Evolutionary conservation across 2,329 filamentous ascomycete species (phyloP).

Genomic region (Botrytis cinerea): DNA sequence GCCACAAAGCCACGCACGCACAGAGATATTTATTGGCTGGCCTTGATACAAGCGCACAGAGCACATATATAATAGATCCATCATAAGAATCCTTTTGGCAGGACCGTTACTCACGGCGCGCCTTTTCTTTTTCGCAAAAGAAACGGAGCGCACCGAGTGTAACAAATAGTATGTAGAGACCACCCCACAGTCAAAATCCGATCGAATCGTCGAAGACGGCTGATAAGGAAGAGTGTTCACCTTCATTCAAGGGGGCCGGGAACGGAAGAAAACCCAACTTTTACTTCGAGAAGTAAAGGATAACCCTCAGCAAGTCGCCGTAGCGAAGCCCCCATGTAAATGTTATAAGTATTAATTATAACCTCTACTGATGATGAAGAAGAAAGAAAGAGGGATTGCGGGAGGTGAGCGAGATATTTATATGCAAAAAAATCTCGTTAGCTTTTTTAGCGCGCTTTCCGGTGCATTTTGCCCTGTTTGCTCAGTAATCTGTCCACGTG

Average conservation of each 20-base stretch:
- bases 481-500: not conserved
- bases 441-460: conserved; percentile 22
- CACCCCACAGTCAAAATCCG: conserved; percentile 49
- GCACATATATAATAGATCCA: not conserved
- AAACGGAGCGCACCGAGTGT: not conserved
- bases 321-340: conserved; percentile 44
- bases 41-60: not conserved
- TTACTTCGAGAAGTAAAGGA: conserved; percentile 32
- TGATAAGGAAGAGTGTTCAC: conserved; percentile 48
- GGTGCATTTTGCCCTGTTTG: conserved; percentile 11
- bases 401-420: conserved; percentile 27
- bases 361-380: conserved; percentile 44
- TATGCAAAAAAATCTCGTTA: conserved; percentile 11
- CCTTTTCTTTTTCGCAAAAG: not conserved
- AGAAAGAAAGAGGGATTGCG: conserved; percentile 27
- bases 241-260: conserved; percentile 46
- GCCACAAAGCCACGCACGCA: not conserved
- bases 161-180: conserved; percentile 44
- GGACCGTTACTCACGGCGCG: not conserved
- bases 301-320: conserved; percentile 47
- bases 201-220: conserved; percentile 42
- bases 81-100: too few species aligned
- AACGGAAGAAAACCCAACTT: conserved; percentile 47
- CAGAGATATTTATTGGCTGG: not conserved
- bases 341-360: conserved; percentile 45